Percentiles rank a stretch among this genome's conserved stretches.
Conservation (phyloP, 805 yeast species). For the Barnettozyma pratensis region DNA sequence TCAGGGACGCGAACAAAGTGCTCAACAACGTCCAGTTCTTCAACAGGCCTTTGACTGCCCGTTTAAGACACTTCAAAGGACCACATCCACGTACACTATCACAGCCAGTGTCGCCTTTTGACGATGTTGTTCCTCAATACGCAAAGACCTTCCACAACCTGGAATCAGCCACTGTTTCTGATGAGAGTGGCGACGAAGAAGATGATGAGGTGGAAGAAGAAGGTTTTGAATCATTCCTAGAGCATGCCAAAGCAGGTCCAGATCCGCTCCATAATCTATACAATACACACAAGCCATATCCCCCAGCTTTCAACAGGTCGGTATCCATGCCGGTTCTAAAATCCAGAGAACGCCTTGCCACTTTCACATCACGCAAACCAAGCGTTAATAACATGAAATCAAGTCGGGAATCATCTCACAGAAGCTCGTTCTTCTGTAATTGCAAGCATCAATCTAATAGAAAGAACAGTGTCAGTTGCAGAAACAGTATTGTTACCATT, state of each 20-base stretch:
- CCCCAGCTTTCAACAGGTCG: slow-evolving; percentile 5
- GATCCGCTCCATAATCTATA: background rate
- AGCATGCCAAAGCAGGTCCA: background rate
- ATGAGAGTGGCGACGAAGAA: too few species aligned
- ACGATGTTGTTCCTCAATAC: background rate
- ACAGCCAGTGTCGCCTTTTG: background rate
- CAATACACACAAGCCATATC: background rate
- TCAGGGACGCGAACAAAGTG: background rate
- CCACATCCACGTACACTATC: background rate
- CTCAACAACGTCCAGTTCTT: slow-evolving; percentile 2
- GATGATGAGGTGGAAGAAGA: background rate
- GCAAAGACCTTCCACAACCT: background rate
- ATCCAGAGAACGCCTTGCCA: too few species aligned
- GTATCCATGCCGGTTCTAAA: slow-evolving; percentile 1
- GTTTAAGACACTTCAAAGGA: background rate
- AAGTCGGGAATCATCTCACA: background rate
- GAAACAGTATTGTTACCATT: background rate
- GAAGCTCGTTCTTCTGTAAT: slow-evolving; percentile 5
- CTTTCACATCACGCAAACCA: background rate
- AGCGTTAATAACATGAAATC: background rate
- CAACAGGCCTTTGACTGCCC: slow-evolving; percentile 4
- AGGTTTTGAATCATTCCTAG: background rate
- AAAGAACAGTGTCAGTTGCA: background rate
- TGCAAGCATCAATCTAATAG: background rate
- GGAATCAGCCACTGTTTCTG: too few species aligned